These are phyloP conservation scores for Gaultheria prostrata DNA, from an alignment of 148 eudicot species.

Conservation along the genomic window DNA sequence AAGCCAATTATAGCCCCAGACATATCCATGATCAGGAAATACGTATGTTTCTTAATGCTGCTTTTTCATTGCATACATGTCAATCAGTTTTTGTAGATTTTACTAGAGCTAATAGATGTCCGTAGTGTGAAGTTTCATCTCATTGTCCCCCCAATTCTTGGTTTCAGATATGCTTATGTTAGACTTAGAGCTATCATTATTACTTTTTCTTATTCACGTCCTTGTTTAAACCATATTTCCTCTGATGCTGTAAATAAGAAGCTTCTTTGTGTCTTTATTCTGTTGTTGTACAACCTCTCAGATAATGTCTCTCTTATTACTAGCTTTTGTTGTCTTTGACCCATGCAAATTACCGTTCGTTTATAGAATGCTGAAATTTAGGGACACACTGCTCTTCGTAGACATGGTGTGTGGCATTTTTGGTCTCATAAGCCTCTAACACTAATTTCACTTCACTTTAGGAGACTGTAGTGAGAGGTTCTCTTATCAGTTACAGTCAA, in stretches of 20 bases:
- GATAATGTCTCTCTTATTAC: background rate
- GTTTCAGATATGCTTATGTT: background rate
- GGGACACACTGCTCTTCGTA: background rate
- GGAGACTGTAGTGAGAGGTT: background rate
- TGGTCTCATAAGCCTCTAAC: background rate
- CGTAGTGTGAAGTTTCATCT: background rate
- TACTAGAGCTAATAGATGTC: background rate
- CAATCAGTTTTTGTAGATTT: background rate
- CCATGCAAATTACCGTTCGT: background rate
- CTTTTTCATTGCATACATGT: background rate
- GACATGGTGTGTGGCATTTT: background rate
- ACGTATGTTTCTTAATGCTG: constrained; percentile 45
- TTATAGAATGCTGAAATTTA: background rate
- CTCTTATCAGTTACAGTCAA: background rate
- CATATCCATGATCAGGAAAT: constrained; percentile 64
- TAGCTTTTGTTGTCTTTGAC: background rate
- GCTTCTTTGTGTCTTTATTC: background rate
- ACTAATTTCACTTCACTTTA: background rate
- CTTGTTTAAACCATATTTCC: background rate
- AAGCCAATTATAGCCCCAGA: constrained; percentile 83
- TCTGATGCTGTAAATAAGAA: background rate
- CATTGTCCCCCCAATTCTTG: background rate
- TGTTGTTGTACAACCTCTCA: background rate
- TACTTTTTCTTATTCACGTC: background rate
- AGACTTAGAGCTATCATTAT: background rate